Percentiles rank a stretch among this genome's conserved stretches.
Evolutionary conservation across 1,284 basidiomycete genomes (phyloP).

Genomic region (Cutaneotrichosporon daszewskae): DNA sequence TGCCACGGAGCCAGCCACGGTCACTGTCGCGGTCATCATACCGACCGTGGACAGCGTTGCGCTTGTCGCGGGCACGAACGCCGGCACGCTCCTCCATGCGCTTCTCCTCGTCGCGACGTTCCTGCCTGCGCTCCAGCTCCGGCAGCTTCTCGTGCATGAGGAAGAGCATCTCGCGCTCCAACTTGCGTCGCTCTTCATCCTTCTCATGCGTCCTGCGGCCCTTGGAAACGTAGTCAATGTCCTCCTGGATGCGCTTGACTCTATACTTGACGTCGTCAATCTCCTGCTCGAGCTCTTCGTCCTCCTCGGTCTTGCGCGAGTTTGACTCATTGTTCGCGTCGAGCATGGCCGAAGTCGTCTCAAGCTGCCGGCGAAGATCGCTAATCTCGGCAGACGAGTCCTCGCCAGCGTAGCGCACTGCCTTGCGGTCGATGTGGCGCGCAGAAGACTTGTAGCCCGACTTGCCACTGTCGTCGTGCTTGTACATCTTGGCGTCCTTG

Average conservation of each 20-base stretch:
- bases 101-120: conserved; percentile 69
- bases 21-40: conserved; percentile 53
- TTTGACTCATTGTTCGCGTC: conserved; percentile 65
- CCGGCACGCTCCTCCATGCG: conserved; percentile 73
- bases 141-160: conserved; percentile 90
- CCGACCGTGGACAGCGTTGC: conserved; percentile 73
- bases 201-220: conserved; percentile 69
- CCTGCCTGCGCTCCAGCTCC: conserved; percentile 78
- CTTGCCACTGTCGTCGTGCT: conserved; percentile 62
- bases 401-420: conserved; percentile 69
- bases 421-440: conserved; percentile 80
- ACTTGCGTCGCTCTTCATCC: conserved; percentile 76
- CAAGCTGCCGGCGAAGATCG: conserved; percentile 81
- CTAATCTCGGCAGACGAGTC: conserved; percentile 67
- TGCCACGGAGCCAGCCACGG: conserved; percentile 45
- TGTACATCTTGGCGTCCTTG: conserved; percentile 89
- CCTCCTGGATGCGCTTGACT: conserved; percentile 83
- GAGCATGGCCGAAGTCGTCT: conserved; percentile 74
- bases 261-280: conserved; percentile 81
- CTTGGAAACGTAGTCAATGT: conserved; percentile 81
- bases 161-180: conserved; percentile 81
- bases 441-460: conserved; percentile 71
- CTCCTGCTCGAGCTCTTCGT: conserved; percentile 83
- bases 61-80: conserved; percentile 70
- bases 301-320: conserved; percentile 61